Conservation (phyloP, 805 yeast species). For the Candida manassasensis region DNA sequence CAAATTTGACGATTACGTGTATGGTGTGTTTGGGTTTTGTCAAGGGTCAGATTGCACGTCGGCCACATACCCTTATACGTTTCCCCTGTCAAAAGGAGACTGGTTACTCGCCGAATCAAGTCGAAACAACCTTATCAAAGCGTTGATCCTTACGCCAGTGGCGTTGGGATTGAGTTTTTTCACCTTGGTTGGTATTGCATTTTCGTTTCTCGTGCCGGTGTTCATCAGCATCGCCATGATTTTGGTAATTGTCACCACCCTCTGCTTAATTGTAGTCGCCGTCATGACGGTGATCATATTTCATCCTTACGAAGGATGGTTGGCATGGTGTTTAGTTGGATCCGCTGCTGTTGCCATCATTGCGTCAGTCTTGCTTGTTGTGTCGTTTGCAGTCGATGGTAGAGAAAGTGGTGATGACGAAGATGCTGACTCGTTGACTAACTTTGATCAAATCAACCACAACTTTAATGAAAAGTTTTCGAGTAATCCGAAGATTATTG, state of each 20-base stretch:
- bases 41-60: slow-evolving; percentile 33
- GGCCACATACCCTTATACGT: slow-evolving; percentile 44
- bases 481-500: slow-evolving; percentile 2
- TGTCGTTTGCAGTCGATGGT: slow-evolving; percentile 25
- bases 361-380: slow-evolving; percentile 45
- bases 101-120: slow-evolving; percentile 48
- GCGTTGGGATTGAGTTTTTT: slow-evolving; percentile 59
- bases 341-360: slow-evolving; percentile 55
- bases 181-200: slow-evolving; percentile 19
- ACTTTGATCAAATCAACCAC: slow-evolving; percentile 1
- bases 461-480: slow-evolving; percentile 19
- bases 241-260: slow-evolving; percentile 45
- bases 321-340: slow-evolving; percentile 68
- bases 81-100: slow-evolving; percentile 23
- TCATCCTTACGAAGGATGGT: slow-evolving; percentile 64
- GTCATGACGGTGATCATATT: slow-evolving; percentile 54
- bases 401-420: slow-evolving; percentile 15
- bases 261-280: slow-evolving; percentile 51
- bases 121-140: slow-evolving; percentile 49
- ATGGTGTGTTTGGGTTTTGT: slow-evolving; percentile 71
- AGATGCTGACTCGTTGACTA: slow-evolving; percentile 7
- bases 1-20: slow-evolving; percentile 39
- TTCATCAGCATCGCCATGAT: slow-evolving; percentile 38
- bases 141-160: slow-evolving; percentile 58
- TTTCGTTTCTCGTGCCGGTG: slow-evolving; percentile 22